Evolutionary conservation across 495 filamentous ascomycete species (phyloP).

Genomic region (Lasiosphaeria ovina): DNA sequence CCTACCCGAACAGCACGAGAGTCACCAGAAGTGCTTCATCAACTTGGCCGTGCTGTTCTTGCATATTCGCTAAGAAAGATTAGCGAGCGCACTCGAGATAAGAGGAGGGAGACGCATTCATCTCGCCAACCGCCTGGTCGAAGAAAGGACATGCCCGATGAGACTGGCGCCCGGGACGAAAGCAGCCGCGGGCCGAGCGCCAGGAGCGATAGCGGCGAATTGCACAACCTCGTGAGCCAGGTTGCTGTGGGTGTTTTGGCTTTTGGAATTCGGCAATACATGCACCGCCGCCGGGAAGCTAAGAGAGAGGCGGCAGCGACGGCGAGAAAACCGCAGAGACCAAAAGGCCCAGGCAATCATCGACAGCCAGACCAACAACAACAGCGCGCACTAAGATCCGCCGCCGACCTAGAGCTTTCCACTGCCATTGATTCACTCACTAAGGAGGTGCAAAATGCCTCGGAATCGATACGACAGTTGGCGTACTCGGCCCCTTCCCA

Average conservation of each 20-base stretch:
- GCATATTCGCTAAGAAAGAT: constrained; percentile 25
- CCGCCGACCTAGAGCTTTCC: constrained; percentile 17
- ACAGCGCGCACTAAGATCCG: background rate
- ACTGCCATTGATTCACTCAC: constrained; percentile 23
- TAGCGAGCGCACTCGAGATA: background rate
- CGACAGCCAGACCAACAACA: background rate
- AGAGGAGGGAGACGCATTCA: no score
- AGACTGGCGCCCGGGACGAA: background rate
- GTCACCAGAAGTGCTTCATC: constrained; percentile 22
- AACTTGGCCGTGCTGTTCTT: constrained; percentile 26
- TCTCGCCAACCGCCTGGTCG: background rate
- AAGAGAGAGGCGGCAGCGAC: constrained; percentile 13
- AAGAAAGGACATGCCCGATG: background rate
- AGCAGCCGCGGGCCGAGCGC: background rate
- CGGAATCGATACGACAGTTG: constrained; percentile 18
- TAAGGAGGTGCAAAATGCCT: constrained; percentile 21
- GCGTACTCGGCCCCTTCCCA: constrained; percentile 8
- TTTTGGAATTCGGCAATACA: constrained; percentile 23
- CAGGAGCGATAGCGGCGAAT: constrained; percentile 17
- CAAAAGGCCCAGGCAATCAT: background rate
- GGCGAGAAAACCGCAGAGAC: background rate
- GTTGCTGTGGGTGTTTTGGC: constrained; percentile 26
- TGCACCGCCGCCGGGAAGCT: constrained; percentile 19
- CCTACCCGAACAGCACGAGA: background rate
- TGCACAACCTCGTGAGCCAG: constrained; percentile 27